Base-by-base conservation (phyloP, 2,329 filamentous ascomycete species). In the Dothideomycetidae sp. region DNA sequence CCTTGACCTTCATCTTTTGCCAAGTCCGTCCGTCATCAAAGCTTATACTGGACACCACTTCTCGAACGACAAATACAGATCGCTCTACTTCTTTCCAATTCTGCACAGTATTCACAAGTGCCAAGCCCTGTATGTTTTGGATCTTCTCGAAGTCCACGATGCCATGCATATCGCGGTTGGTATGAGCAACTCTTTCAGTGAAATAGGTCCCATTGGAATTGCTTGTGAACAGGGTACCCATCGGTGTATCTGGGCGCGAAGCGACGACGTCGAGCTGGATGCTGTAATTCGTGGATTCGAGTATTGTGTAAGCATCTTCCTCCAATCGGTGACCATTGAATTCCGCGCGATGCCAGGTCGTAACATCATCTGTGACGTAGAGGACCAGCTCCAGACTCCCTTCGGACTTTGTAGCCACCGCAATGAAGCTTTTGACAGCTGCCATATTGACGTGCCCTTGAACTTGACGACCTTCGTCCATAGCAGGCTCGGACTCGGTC, bases 161-260 rank as follows among this genome's bases (percentile, higher is more conserved):
- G 2, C 84, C 85, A 17, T 63, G 60, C 7, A 55, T 49, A 50
- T 88, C 81, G 50, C 86, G 80, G 57, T 98, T 96, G 21, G 88
- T 94, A 56, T 94, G 80, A 42, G 92, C 81, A 39, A 88, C 71
- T 50, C 93, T 96, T 51, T 80, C 77, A 2, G 81, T 90, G 55
- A 96, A 98, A 58, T 88, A 94, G 2, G 85, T 94, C 43, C 90
- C 90, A 54, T 96, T 92, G 19, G 86, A 96, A 56, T 98, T 98
- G 54, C 88, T 96, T 4, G 85, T 93, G 52, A 94, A 88, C 40
- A 98, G 67, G 9, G 81, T 76, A 21, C 90, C 92, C 73, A 93
- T 88, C 0, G 79, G 73, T 26, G 71, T 73, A 1, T 68, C 70
- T 10, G 70, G 70, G 40, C 58, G 62, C 9, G 68, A 68, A 1